Percentiles rank a stretch among this genome's conserved stretches.
These are phyloP conservation scores for Sicyos baderoa DNA, from an alignment of 306 rosid species.

Conservation along the genomic window DNA sequence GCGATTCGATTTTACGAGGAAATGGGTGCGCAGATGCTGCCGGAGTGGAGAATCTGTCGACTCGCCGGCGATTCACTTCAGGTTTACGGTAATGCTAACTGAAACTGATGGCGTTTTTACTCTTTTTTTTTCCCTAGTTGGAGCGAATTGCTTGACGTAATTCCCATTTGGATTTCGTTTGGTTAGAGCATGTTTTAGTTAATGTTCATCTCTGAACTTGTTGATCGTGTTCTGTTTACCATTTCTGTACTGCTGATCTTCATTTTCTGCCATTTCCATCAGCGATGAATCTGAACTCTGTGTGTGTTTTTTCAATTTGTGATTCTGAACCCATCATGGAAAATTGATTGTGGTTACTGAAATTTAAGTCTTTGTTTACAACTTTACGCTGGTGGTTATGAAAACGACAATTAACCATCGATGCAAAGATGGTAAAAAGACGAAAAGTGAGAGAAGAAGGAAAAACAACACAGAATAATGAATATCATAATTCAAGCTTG, in stretches of 20 bases:
- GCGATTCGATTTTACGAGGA: conserved; percentile 69
- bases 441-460: too few relatives aligned
- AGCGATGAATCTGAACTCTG: not conserved
- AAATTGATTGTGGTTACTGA: not conserved
- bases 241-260: not conserved
- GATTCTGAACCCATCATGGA: not conserved
- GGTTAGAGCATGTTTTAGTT: not conserved
- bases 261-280: not conserved
- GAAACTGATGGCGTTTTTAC: not conserved
- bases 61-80: conserved; percentile 58
- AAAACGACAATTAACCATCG: too few relatives aligned
- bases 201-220: not conserved
- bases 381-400: too few relatives aligned
- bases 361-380: not conserved
- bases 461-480: too few relatives aligned
- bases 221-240: not conserved
- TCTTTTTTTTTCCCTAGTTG: not conserved
- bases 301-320: not conserved
- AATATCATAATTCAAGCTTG: too few relatives aligned
- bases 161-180: not conserved
- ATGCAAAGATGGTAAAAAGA: too few relatives aligned
- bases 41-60: conserved; percentile 81
- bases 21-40: conserved; percentile 67
- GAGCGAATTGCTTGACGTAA: not conserved
- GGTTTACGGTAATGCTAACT: conserved; percentile 35